phyloP scores from a whole-genome alignment of 75 land plant genomes.

The Selaginella moellendorffii region DNA sequence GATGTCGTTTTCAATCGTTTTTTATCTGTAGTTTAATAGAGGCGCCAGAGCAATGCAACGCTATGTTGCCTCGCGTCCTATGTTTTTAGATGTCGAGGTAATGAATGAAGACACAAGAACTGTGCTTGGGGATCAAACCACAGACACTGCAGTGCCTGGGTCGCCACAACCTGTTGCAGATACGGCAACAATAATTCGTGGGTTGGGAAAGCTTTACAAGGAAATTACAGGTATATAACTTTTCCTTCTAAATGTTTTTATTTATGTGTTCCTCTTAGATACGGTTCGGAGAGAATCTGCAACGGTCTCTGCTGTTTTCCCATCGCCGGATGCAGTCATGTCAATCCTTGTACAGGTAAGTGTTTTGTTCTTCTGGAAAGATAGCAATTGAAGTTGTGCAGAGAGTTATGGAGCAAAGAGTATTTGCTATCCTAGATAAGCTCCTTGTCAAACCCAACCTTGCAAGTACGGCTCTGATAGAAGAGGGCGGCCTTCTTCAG shows the following conservation, averaged over 20 bases:
- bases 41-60: conserved; percentile 97
- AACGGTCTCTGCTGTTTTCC: conserved; percentile 77
- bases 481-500: conserved; percentile 88
- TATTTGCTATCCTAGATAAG: conserved; percentile 59
- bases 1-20: background rate
- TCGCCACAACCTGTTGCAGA: conserved; percentile 43
- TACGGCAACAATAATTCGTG: conserved; percentile 35
- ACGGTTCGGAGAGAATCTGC: conserved; percentile 91
- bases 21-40: conserved; percentile 58
- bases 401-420: conserved; percentile 94
- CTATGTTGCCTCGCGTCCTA: conserved; percentile 87
- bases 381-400: conserved; percentile 18
- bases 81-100: conserved; percentile 93
- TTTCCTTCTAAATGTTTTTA: too few relatives aligned
- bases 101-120: conserved; percentile 74
- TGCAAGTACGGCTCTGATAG: conserved; percentile 58
- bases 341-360: conserved; percentile 87
- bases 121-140: conserved; percentile 85
- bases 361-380: background rate
- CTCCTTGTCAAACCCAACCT: conserved; percentile 75
- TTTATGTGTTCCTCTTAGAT: conserved; percentile 32
- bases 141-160: too few relatives aligned
- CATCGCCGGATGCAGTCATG: conserved; percentile 95
- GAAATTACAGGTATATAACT: conserved; percentile 99
- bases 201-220: conserved; percentile 77